Evolutionary conservation across 257 asterid species (phyloP), one percentile per base, ranked within the genome.

Genomic region (Paulownia fortunei): DNA sequence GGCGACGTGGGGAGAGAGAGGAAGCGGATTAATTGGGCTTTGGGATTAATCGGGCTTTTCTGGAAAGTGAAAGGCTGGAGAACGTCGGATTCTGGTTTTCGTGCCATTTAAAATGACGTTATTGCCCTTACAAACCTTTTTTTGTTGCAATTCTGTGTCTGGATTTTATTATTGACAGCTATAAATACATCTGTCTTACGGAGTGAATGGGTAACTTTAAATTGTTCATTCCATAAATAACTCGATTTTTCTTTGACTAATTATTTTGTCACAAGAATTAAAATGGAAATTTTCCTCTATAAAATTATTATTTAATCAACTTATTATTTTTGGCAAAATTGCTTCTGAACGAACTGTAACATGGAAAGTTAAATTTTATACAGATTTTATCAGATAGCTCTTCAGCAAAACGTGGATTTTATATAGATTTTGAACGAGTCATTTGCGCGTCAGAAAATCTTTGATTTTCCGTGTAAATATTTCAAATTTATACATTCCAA

Each of bases 1-100:
- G 49, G 55, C 73, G 55, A 62, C 79, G 74, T 72, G 73, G 67
- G 75, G 36, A 36, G 16, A 12, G 39, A 9, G 37, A 12, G 41
- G 16, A 8, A 34, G 13, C 39, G 52, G 16, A 41, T 27, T 37
- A 34, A 34, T 16, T 15, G 67, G 67, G 41, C 56, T 60, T 60
- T 13, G 30, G 21, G 12, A 3, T 54, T 55, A 23, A 55, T 55
- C 15, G 62, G 32, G 62, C 21, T 15, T n/a, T n/a, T n/a, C n/a
- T n/a, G n/a, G n/a, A n/a, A n/a, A n/a, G n/a, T n/a, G n/a, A 34
- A 34, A 34, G 3, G 37, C 37, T 34, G 37, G 37, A 34, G 37
- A 34, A 2, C 37, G 37, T 34, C 37, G 37, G 37, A 34, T 34
- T 34, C 37, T 2, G 37, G 37, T 5, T n/a, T n/a, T n/a, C n/a